These are phyloP conservation scores for Wallacemonas collosoma DNA, from an alignment of 208 protist species.

Conservation along the genomic window DNA sequence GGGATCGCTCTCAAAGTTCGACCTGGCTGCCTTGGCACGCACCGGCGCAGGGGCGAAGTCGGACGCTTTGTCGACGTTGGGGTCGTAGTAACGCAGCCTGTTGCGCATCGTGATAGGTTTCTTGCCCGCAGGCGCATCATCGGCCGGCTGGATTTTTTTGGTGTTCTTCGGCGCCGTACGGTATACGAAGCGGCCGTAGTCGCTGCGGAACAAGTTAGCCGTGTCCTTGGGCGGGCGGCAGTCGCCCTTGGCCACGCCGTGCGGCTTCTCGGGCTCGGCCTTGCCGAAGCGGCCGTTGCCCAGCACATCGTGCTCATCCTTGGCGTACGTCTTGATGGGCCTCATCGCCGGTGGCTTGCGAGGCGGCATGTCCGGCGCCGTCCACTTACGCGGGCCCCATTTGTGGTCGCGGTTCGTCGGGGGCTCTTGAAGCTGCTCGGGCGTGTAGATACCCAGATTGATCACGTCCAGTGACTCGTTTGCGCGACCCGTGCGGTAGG, in stretches of 20 bases:
- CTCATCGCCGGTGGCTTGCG: slow-evolving; percentile 39
- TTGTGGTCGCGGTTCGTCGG: slow-evolving; percentile 39
- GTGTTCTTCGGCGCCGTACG: slow-evolving; percentile 11
- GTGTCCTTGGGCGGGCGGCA: slow-evolving; percentile 55
- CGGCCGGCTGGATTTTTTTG: slow-evolving; percentile 11
- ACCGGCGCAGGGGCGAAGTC: slow-evolving; percentile 32
- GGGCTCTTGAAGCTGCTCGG: slow-evolving; percentile 67
- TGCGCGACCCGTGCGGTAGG: slow-evolving; percentile 37
- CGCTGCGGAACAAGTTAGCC: slow-evolving; percentile 37
- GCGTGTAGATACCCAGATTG: slow-evolving; percentile 69
- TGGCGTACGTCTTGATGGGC: slow-evolving; percentile 61
- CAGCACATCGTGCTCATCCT: slow-evolving; percentile 81
- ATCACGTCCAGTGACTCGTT: slow-evolving; percentile 80
- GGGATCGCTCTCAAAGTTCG: slow-evolving; percentile 25
- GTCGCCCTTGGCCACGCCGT: slow-evolving; percentile 38
- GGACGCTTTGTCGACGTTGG: slow-evolving; percentile 42
- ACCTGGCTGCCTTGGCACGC: slow-evolving; percentile 13
- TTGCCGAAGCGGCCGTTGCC: slow-evolving; percentile 66
- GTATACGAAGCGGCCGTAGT: neutral
- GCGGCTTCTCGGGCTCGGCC: slow-evolving; percentile 35
- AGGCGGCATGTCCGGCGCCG: slow-evolving; percentile 52
- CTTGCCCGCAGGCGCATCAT: slow-evolving; percentile 6
- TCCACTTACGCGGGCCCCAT: slow-evolving; percentile 55
- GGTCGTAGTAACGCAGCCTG: slow-evolving; percentile 68
- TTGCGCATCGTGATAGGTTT: slow-evolving; percentile 26